A percentile compares a stretch with the other conserved stretches of the same genome.
Conservation (phyloP, 139 green algal species). For the Chlamydomonas eustigma region DNA sequence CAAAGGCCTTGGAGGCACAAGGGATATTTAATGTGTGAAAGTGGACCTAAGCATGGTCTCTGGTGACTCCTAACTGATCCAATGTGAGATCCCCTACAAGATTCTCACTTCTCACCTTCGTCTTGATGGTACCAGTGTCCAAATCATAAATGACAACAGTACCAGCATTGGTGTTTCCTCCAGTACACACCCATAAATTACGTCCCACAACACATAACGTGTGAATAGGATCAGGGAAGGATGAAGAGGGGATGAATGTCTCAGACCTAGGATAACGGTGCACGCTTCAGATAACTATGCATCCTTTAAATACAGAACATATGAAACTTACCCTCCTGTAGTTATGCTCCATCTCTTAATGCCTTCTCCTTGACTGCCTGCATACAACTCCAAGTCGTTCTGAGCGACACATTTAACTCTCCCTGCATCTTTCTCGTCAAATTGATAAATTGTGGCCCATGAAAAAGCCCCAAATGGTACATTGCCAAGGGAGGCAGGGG, state of each 20-base stretch:
- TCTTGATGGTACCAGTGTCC: constrained; percentile 7
- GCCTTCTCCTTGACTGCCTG: constrained; percentile 16
- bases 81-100: no score
- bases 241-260: constrained; percentile 8
- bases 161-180: constrained; percentile 26
- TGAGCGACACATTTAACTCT: constrained; percentile 20
- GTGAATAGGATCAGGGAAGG: constrained; percentile 30
- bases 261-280: constrained; percentile 5
- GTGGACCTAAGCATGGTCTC: no score
- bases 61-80: no score
- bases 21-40: no score
- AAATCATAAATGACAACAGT: constrained; percentile 35
- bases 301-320: not conserved
- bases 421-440: constrained; percentile 27
- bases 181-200: constrained; percentile 34
- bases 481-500: constrained; percentile 9
- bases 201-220: constrained; percentile 10
- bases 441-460: constrained; percentile 34
- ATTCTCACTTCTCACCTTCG: constrained; percentile 16
- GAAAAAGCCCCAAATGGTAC: constrained; percentile 18
- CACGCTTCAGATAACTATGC: not conserved
- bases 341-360: constrained; percentile 22
- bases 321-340: constrained; percentile 21
- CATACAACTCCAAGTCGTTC: constrained; percentile 20
- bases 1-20: constrained; percentile 30